Conservation (phyloP, 306 rosid genomes). For the Hippophae gyantsensis region DNA sequence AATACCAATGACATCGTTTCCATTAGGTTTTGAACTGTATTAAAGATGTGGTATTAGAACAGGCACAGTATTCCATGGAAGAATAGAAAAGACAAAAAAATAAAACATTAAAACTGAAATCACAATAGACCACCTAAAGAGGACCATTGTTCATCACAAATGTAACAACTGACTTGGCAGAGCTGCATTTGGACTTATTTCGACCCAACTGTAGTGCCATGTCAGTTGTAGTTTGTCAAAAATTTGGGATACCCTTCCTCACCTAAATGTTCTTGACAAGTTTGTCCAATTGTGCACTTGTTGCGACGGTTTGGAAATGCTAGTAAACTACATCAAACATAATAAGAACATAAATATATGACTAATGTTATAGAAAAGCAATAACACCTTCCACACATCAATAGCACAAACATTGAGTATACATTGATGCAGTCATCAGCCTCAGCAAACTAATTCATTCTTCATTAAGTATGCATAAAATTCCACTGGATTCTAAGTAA, state of each 20-base stretch:
- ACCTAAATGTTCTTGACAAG: constrained; percentile 81
- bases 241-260: too few species aligned
- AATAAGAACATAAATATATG: neutral
- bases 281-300: constrained; percentile 49
- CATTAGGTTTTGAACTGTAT: constrained; percentile 70
- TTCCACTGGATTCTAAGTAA: too few species aligned
- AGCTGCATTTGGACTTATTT: neutral
- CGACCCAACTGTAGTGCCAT: too few species aligned
- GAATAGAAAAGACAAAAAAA: neutral
- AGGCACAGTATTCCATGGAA: neutral
- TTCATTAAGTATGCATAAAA: too few species aligned
- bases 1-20: constrained; percentile 76
- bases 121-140: too few species aligned
- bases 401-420: too few species aligned
- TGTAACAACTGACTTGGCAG: neutral
- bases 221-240: too few species aligned
- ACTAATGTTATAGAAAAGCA: too few species aligned
- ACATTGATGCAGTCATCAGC: too few species aligned
- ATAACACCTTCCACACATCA: too few species aligned
- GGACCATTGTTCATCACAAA: neutral
- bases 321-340: constrained; percentile 39
- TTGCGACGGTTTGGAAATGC: constrained; percentile 39
- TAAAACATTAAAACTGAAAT: too few species aligned
- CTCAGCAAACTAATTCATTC: too few species aligned
- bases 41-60: neutral